Percentiles rank a stretch among this genome's conserved stretches.
Conservation (phyloP, 2,329 filamentous ascomycete genomes). For the Diaporthe sp. region DNA sequence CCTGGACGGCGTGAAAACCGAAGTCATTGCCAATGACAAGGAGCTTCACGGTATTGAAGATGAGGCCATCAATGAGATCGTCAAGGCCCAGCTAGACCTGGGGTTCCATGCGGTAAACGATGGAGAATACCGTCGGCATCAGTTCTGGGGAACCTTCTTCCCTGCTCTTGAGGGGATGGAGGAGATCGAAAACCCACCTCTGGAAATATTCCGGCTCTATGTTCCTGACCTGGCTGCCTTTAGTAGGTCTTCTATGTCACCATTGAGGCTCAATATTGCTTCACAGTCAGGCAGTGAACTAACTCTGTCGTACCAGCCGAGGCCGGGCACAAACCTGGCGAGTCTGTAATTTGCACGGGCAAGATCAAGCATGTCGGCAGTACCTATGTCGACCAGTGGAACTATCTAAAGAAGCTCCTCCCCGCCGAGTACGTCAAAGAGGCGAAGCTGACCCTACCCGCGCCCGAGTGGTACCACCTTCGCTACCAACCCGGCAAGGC, state of each 20-base stretch:
- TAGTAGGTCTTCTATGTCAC: constrained; percentile 46
- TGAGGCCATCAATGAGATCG: constrained; percentile 70
- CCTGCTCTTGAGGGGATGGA: constrained; percentile 58
- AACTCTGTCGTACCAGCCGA: constrained; percentile 49
- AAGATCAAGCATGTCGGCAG: constrained; percentile 63
- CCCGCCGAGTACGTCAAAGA: constrained; percentile 73
- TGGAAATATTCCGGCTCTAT: constrained; percentile 55
- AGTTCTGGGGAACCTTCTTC: constrained; percentile 53
- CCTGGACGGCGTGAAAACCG: constrained; percentile 54
- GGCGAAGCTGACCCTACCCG: constrained; percentile 74
- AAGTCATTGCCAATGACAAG: constrained; percentile 55
- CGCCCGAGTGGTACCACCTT: constrained; percentile 74
- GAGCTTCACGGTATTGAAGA: constrained; percentile 68
- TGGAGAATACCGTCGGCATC: constrained; percentile 68
- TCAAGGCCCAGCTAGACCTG: constrained; percentile 70
- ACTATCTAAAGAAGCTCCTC: constrained; percentile 60
- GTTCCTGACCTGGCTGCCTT: constrained; percentile 59
- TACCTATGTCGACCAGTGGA: constrained; percentile 59
- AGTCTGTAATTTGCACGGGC: constrained; percentile 60
- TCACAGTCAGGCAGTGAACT: not conserved
- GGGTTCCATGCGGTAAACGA: constrained; percentile 71
- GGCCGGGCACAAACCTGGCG: constrained; percentile 62
- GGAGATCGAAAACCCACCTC: constrained; percentile 51
- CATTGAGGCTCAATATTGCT: not conserved
- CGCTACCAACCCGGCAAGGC: constrained; percentile 64